Conservation (phyloP, 2,329 filamentous ascomycete species). For the Pseudogymnoascus sp. region DNA sequence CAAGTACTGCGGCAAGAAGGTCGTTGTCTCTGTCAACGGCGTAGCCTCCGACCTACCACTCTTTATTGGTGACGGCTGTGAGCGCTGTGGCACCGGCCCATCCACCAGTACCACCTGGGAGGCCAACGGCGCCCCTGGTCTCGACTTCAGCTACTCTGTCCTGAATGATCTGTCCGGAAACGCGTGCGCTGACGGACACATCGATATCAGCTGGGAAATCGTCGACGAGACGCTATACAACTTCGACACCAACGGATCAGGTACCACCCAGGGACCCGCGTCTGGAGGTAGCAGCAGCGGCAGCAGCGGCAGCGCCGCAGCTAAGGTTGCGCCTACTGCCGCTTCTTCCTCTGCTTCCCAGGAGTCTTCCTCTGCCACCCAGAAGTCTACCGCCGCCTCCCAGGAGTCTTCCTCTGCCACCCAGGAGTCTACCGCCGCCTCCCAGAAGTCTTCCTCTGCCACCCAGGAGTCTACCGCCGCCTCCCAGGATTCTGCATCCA, state of each 20-base stretch:
- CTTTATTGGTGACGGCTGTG: constrained; percentile 1
- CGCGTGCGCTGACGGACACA: background rate
- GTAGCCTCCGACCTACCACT: background rate
- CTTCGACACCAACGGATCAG: constrained; percentile 1
- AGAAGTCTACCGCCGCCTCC: background rate
- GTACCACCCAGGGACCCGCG: background rate
- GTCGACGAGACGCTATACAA: background rate
- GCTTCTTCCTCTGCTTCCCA: background rate
- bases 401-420: background rate
- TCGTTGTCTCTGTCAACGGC: background rate
- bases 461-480: background rate
- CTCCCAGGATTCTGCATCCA: background rate
- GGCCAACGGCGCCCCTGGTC: background rate
- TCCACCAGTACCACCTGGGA: background rate
- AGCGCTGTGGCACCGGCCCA: background rate
- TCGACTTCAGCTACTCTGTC: constrained; percentile 3
- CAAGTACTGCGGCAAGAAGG: background rate
- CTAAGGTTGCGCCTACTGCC: background rate
- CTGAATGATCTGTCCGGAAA: background rate
- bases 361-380: background rate
- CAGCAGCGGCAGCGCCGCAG: background rate
- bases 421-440: background rate
- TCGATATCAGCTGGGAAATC: background rate
- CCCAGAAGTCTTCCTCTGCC: background rate
- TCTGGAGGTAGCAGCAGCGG: background rate